These are phyloP conservation scores for Vicia villosa DNA, from an alignment of 306 rosid genomes.

Conservation along the genomic window DNA sequence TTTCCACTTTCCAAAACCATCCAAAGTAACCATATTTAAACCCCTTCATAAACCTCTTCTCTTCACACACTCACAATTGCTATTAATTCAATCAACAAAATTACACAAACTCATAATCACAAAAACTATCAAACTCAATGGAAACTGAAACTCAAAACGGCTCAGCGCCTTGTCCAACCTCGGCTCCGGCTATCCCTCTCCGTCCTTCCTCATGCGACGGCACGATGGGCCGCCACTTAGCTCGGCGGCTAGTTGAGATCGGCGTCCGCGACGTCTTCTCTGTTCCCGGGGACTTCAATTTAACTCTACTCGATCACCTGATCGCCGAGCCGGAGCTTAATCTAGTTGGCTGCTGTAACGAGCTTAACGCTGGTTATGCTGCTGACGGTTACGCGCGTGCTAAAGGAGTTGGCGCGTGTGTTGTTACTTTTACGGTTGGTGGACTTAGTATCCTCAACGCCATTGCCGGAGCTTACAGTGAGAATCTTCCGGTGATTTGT, in stretches of 20 bases:
- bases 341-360: conserved; percentile 88
- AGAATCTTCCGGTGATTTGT: conserved; percentile 80
- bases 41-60: conserved; percentile 33
- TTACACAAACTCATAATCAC: background rate
- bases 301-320: conserved; percentile 78
- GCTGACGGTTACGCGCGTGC: conserved; percentile 92
- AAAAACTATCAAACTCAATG: conserved; percentile 38
- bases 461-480: conserved; percentile 88
- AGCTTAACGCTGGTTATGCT: conserved; percentile 87
- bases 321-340: conserved; percentile 71
- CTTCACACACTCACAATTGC: background rate
- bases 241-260: conserved; percentile 68
- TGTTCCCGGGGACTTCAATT: conserved; percentile 88
- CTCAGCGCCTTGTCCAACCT: conserved; percentile 32
- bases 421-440: conserved; percentile 88
- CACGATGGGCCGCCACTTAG: conserved; percentile 71
- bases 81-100: background rate
- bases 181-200: conserved; percentile 36
- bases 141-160: conserved; percentile 43
- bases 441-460: conserved; percentile 88
- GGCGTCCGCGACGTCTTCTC: conserved; percentile 74
- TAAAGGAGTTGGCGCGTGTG: conserved; percentile 82
- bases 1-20: conserved; percentile 7
- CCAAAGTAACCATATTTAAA: background rate
- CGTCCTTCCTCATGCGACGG: conserved; percentile 38